A percentile compares a stretch with the other conserved stretches of the same genome.
These are phyloP conservation scores for Vicia faba DNA, from an alignment of 306 rosid species.

Conservation along the genomic window DNA sequence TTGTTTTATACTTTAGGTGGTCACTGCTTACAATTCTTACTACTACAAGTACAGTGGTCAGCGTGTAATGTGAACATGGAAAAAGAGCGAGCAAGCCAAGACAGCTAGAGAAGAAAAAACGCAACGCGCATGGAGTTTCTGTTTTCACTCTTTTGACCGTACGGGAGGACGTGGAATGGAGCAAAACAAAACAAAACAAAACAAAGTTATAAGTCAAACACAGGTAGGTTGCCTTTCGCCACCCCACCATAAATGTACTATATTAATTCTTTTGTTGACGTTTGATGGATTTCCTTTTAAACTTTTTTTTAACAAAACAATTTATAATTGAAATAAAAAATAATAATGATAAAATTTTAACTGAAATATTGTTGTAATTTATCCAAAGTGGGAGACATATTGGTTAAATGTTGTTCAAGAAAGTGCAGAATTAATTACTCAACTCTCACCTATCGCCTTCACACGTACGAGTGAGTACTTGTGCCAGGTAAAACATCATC, in stretches of 20 bases:
- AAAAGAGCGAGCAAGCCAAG: background rate
- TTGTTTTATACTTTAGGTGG: background rate
- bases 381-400: background rate
- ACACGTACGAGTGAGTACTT: too few relatives aligned
- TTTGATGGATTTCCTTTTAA: background rate
- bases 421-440: background rate
- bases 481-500: background rate
- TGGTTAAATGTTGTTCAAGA: background rate
- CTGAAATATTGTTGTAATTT: too few relatives aligned
- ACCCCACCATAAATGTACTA: background rate
- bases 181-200: background rate
- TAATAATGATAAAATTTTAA: too few relatives aligned
- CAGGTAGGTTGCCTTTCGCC: background rate
- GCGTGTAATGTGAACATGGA: background rate
- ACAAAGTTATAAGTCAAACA: background rate
- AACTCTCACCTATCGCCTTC: background rate
- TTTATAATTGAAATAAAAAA: too few relatives aligned
- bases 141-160: background rate
- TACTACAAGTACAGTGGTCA: background rate
- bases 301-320: too few relatives aligned
- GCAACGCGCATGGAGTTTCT: background rate
- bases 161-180: background rate
- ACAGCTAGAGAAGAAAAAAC: background rate
- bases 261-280: slow-evolving; percentile 8
- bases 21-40: background rate